Evolutionary conservation across 202 grass and related monocot species (phyloP), one percentile per base, ranked within the genome.

Genomic region (Setaria viridis): DNA sequence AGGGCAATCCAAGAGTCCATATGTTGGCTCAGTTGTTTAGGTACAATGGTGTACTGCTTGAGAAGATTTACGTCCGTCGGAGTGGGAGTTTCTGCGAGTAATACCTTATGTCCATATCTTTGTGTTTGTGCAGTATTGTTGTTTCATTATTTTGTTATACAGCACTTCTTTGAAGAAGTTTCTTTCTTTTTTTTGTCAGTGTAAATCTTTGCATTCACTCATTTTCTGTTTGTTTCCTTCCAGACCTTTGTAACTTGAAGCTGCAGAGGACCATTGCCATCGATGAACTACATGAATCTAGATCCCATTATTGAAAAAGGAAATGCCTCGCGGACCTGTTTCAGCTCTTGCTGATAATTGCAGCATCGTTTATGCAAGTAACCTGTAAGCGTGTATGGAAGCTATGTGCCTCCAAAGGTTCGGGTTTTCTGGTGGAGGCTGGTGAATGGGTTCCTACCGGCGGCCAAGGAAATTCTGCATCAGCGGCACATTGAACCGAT

Each of bases 41-140:
- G 11, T 57, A 45, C 21, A 76, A 67, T 62, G 72, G 72, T 3
- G 2, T 88, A 34, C 64, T n/a, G 2, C 53, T 62, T 78, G 64
- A 83, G 64, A 78, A 77, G 43, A 88, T 88, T 70, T 88, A 50
- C 21, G 72, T 78, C 33, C 64, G 33, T 21, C 42, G 16, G 43
- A 88, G 51, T 63, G 54, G 78, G 63, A 80, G 78, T 55, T 80
- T 42, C 17, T 4, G 63, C 68, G 78, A 80, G 63, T 55, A 15
- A 30, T 55, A 9, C 30, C 48, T 49, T 53, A 7, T 41, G 33
- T 29, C 62, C 60, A 9, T 50, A 19, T 50, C 4, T 65, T 66
- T 41, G 32, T 20, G 16, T 51, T 15, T 80, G 17, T 37, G 62
- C 6, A 35, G 5, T 4, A 25, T 21, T 55, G 43, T 13, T 67